Percentiles rank a stretch among this genome's conserved stretches.
Evolutionary conservation across 768 basidiomycete species (phyloP).

Genomic region (Boletus insuetus): DNA sequence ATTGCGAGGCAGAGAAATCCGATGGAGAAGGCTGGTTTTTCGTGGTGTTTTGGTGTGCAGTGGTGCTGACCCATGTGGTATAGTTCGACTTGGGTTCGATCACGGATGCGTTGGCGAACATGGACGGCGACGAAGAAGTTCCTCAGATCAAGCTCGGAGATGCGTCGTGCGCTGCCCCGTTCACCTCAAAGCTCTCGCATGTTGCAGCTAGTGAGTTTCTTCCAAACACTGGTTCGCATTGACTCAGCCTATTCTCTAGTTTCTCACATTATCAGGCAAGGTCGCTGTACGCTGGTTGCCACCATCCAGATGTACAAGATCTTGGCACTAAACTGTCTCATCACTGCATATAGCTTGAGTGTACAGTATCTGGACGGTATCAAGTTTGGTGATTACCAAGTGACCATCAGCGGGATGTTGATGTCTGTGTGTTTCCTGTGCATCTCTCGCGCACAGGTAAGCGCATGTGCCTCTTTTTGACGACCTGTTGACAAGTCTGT

Average conservation of each 20-base stretch:
- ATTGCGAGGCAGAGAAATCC: conserved; percentile 78
- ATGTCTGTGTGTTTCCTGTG: conserved; percentile 99
- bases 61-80: conserved; percentile 18
- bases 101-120: conserved; percentile 82
- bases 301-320: conserved; percentile 99
- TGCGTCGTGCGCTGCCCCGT: conserved; percentile 97
- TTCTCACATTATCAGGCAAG: conserved; percentile 96
- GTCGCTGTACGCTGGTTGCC: conserved; percentile 96
- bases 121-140: conserved; percentile 93
- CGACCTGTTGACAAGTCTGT: background rate
- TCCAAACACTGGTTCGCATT: background rate
- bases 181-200: conserved; percentile 97
- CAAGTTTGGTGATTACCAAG: conserved; percentile 99
- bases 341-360: conserved; percentile 96
- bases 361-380: conserved; percentile 98
- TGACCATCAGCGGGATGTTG: conserved; percentile 87
- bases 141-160: conserved; percentile 99
- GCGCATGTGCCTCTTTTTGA: background rate
- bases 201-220: conserved; percentile 83
- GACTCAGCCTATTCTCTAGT: conserved; percentile 45
- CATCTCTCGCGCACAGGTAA: conserved; percentile 93
- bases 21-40: conserved; percentile 73
- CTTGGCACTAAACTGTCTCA: conserved; percentile 93
- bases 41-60: background rate
- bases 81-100: conserved; percentile 79